Evolutionary conservation across 2,329 filamentous ascomycete genomes (phyloP), one percentile per base, ranked within the genome.

Genomic region (Raffaelea albimanens): DNA sequence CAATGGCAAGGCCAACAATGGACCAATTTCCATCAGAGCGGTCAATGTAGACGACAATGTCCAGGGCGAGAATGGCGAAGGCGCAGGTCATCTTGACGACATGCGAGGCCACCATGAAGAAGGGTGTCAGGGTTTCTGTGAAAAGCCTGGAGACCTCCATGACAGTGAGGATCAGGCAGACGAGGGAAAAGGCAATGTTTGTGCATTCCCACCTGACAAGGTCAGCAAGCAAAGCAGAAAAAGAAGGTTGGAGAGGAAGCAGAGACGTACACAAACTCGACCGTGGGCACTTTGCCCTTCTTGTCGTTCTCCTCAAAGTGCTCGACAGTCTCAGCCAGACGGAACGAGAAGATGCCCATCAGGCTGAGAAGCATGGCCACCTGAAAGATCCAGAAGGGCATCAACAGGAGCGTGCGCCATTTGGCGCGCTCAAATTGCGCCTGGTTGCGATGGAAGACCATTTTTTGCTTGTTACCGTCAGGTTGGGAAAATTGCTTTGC

Each of bases 121-220:
- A 71, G 2, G 76, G 75, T 11, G 76, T 78, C 46, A 80, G 58
- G 1, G 69, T 66, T 57, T 78, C 63, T 39, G 69, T 63, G 25
- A 70, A 51, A 22, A 66, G 56, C 48, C 67, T 68, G 19, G 60
- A 56, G n/a, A 67, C 53, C 25, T 69, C 67, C 50, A 71, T 64
- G 42, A 64, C 67, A 56, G 66, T 71, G 47, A 72, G 62, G 25
- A 70, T 31, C 5, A 75, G 66, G 1, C 69, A 67, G 34, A 74
- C 50, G 22, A 71, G 58, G 16, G 73, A 71, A 45, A 79, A 64
- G 45, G 51, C 67, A 43, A 80, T 66, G 52, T 77, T 79, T 44
- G 67, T 68, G 20, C 59, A 63, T 58, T 78, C 72, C 75, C 76
- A 80, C n/a, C n/a, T n/a, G n/a, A n/a, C n/a, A n/a, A n/a, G n/a